Percentiles rank a stretch among this genome's conserved stretches.
These are phyloP conservation scores for Mycena rebaudengoi DNA, from an alignment of 768 basidiomycete species.

Conservation along the genomic window DNA sequence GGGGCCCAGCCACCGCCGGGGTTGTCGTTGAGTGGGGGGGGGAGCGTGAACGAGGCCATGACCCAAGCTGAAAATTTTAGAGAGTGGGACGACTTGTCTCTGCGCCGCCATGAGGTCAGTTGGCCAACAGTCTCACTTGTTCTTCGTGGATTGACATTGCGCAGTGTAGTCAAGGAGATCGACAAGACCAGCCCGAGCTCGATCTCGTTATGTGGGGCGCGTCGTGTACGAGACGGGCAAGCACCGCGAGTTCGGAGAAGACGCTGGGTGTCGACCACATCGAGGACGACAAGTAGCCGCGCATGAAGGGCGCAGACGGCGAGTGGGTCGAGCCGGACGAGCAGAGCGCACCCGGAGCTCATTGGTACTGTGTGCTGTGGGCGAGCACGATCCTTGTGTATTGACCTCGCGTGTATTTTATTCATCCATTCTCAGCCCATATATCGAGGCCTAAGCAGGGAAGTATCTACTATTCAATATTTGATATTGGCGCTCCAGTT, in stretches of 20 bases:
- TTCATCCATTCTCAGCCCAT: too few species aligned
- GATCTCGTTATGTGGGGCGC: slow-evolving; percentile 74
- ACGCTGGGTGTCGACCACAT: slow-evolving; percentile 94
- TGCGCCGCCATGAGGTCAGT: slow-evolving; percentile 75
- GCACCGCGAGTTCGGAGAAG: slow-evolving; percentile 87
- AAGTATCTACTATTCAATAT: too few species aligned
- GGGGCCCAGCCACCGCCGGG: slow-evolving; percentile 96
- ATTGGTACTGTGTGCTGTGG: slow-evolving; percentile 62
- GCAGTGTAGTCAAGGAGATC: slow-evolving; percentile 92
- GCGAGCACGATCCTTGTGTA: too few species aligned
- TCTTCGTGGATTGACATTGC: slow-evolving; percentile 18
- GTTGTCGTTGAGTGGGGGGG: slow-evolving; percentile 90
- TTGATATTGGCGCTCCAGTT: too few species aligned
- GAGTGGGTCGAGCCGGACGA: slow-evolving; percentile 88
- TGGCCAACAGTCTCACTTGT: neutral
- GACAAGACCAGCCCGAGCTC: slow-evolving; percentile 86
- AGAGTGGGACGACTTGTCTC: neutral
- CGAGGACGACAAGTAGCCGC: slow-evolving; percentile 91
- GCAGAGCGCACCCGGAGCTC: slow-evolving; percentile 81
- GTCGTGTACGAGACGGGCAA: slow-evolving; percentile 94
- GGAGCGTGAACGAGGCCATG: slow-evolving; percentile 89
- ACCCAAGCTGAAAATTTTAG: slow-evolving; percentile 17
- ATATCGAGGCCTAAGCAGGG: too few species aligned
- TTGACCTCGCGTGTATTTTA: too few species aligned
- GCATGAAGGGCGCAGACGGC: slow-evolving; percentile 78